These are phyloP conservation scores for Maudiozyma turicensis DNA, from an alignment of 805 yeast species.

Conservation along the genomic window DNA sequence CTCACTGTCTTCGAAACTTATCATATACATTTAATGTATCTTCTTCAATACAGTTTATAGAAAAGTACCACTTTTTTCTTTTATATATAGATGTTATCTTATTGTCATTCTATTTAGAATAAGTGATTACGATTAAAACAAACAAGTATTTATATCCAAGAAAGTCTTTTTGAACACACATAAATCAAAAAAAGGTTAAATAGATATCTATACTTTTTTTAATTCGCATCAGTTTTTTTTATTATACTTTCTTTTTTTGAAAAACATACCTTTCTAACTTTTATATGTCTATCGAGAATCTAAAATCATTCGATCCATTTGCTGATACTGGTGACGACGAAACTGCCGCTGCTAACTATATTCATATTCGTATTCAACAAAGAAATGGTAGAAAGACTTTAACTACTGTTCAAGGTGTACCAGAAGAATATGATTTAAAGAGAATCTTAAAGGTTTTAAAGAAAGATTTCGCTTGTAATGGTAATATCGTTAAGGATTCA, in stretches of 20 bases:
- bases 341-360: constrained; percentile 88
- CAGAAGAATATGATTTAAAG: constrained; percentile 88
- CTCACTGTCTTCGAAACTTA: too few species aligned
- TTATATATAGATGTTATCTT: too few species aligned
- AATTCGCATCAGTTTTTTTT: too few species aligned
- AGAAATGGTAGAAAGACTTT: constrained; percentile 98
- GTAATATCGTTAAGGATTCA: constrained; percentile 92
- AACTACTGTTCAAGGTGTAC: constrained; percentile 97
- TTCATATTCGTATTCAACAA: constrained; percentile 98
- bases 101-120: too few species aligned
- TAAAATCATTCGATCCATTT: constrained; percentile 89
- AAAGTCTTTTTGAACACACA: too few species aligned
- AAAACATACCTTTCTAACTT: background rate
- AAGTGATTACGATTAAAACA: too few species aligned
- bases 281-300: constrained; percentile 70
- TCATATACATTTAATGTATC: too few species aligned
- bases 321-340: constrained; percentile 99
- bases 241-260: background rate
- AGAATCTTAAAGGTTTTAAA: constrained; percentile 87
- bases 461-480: constrained; percentile 98
- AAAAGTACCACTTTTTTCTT: too few species aligned
- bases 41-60: too few species aligned
- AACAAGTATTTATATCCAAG: too few species aligned
- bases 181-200: too few species aligned
- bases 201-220: too few species aligned